These are phyloP conservation scores for Suillus discolor DNA, from an alignment of 768 basidiomycete genomes.

Conservation along the genomic window DNA sequence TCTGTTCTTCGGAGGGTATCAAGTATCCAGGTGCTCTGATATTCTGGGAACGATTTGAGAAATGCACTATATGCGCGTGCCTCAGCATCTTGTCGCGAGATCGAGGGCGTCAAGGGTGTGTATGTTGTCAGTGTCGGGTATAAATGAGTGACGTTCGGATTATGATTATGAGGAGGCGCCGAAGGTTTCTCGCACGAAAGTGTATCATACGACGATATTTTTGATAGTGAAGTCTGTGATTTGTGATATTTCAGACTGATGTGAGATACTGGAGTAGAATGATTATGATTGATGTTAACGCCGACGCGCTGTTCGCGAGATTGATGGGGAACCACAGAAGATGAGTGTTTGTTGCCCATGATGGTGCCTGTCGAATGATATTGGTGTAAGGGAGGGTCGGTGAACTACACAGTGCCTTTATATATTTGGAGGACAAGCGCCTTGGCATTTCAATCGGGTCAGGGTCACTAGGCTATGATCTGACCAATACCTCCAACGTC, in stretches of 20 bases:
- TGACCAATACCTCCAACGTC: not conserved
- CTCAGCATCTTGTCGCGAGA: slow-evolving; percentile 35
- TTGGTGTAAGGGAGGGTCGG: not conserved
- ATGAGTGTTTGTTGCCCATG: slow-evolving; percentile 36
- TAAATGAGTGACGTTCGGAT: slow-evolving; percentile 9
- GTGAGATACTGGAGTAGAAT: slow-evolving; percentile 30
- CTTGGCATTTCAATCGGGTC: slow-evolving; percentile 2
- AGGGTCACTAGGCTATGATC: not conserved
- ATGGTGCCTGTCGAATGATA: slow-evolving; percentile 3
- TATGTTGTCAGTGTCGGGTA: slow-evolving; percentile 23
- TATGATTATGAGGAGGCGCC: slow-evolving; percentile 1
- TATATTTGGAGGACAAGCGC: not conserved
- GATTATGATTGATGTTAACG: slow-evolving; percentile 10
- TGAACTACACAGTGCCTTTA: not conserved
- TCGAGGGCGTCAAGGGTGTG: slow-evolving; percentile 28
- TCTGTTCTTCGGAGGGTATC: slow-evolving; percentile 69
- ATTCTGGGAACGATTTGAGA: slow-evolving; percentile 51
- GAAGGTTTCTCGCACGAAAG: slow-evolving; percentile 34
- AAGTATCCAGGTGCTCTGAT: slow-evolving; percentile 68
- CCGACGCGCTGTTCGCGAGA: slow-evolving; percentile 12
- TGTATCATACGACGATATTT: slow-evolving; percentile 41
- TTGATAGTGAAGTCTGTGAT: slow-evolving; percentile 35
- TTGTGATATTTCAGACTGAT: slow-evolving; percentile 43
- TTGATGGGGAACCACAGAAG: slow-evolving; percentile 26
- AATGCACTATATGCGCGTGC: slow-evolving; percentile 51